Evolutionary conservation across 2,329 filamentous ascomycete species (phyloP).

Genomic region (Diaporthe sp.): DNA sequence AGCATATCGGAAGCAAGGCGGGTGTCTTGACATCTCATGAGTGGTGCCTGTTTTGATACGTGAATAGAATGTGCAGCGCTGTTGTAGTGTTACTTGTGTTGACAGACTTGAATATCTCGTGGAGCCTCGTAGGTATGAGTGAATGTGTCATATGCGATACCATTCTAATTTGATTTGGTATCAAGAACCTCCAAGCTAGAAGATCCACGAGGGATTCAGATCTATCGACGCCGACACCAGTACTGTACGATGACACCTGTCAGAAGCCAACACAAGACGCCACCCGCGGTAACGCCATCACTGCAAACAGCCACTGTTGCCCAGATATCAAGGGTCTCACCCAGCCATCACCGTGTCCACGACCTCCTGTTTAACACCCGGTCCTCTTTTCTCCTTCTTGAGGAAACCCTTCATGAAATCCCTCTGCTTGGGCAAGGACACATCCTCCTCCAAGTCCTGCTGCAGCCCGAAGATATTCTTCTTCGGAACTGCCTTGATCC

Average conservation of each 20-base stretch:
- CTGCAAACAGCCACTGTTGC: not conserved
- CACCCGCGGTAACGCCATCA: not conserved
- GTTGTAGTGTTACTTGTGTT: not conserved
- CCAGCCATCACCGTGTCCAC: constrained; percentile 22
- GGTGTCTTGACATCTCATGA: not conserved
- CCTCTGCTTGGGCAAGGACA: constrained; percentile 55
- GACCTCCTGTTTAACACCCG: not conserved
- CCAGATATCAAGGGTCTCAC: not conserved
- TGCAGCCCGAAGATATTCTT: constrained; percentile 60
- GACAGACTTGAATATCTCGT: not conserved
- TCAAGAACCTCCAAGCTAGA: too few relatives aligned
- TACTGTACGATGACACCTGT: not conserved
- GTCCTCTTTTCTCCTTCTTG: constrained; percentile 39
- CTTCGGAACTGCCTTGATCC: constrained; percentile 69
- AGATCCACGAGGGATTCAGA: not conserved
- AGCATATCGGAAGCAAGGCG: not conserved
- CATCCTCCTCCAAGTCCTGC: constrained; percentile 50
- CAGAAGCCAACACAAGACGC: not conserved
- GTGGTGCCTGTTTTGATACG: too few relatives aligned
- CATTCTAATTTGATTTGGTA: not conserved
- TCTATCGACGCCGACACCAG: not conserved
- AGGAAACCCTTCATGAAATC: constrained; percentile 62
- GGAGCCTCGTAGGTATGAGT: not conserved
- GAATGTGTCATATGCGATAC: not conserved
- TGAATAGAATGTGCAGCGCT: not conserved